Evolutionary conservation across 2,329 filamentous ascomycete genomes (phyloP), one percentile per base, ranked within the genome.

Genomic region (Pestalotiopsis sp.): DNA sequence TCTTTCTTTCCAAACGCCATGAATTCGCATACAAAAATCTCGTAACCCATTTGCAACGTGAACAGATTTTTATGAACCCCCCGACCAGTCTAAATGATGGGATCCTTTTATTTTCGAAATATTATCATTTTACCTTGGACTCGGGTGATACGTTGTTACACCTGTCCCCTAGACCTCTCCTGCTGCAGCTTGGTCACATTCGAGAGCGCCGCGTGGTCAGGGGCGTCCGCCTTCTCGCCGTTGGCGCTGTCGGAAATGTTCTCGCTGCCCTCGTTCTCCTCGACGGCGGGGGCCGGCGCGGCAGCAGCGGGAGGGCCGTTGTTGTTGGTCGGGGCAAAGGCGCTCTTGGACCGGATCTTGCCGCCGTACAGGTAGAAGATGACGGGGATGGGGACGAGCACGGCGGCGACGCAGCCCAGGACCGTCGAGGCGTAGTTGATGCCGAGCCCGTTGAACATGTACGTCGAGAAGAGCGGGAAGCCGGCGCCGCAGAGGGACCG

Each of bases 391-490:
- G 90, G 90, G 0, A 89, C 83, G 14, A 91, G 80, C 0, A 81
- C 78, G 4, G 82, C 79, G 3, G 89, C 90, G 2, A 92, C 82
- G 71, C 85, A 89, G 66, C 89, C 89, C 3, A 91, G 83, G 12
- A 91, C 78, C 1, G 89, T 91, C 6, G 86, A 81, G 0, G 89
- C 88, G 83, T 85, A 91, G 72, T 91, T 78, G 66, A 91, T 89
- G 57, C 87, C 87, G 78, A 91, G 81, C 60, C 86, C 86, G 12
- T 86, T 79, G 72, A 91, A 91, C 88, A 91, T 93, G 75, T 93
- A 90, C 2, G 84, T 86, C 0, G 92, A 89, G 77, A 96, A 96
- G 1, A 96, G 86, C 0, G 93, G 93, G 83, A 97, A 96, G 1
- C 86, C 90, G 2, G 93, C 92, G 71, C 92, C 93, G 71, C 91